Evolutionary conservation across 2,329 filamentous ascomycete species (phyloP).

Genomic region (Alternaria longipes): DNA sequence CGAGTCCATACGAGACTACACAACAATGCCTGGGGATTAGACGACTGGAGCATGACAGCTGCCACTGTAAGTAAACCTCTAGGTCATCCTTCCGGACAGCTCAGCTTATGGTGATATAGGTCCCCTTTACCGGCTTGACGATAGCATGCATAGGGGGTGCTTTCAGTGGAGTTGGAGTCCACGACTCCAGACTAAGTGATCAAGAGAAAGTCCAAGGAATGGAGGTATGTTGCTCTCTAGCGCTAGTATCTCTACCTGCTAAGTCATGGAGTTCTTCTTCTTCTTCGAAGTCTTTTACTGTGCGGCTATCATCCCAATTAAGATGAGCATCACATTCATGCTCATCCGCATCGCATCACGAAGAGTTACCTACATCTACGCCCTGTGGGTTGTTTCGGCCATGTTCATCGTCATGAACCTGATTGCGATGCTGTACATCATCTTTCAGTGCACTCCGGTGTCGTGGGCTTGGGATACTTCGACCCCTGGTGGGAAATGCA

Average conservation of each 20-base stretch:
- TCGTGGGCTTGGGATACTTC: constrained; percentile 19
- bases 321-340: constrained; percentile 21
- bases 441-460: constrained; percentile 15
- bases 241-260: neutral
- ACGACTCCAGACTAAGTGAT: constrained; percentile 3
- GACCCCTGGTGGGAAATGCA: constrained; percentile 15
- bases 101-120: neutral
- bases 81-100: neutral
- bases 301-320: constrained; percentile 16
- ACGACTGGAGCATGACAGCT: constrained; percentile 18
- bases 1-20: constrained; percentile 18
- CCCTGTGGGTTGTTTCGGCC: constrained; percentile 11
- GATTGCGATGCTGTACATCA: constrained; percentile 17
- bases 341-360: constrained; percentile 16
- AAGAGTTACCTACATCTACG: constrained; percentile 10
- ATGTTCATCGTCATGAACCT: constrained; percentile 19
- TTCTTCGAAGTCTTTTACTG: constrained; percentile 18
- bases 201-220: constrained; percentile 11
- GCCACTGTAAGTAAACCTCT: constrained; percentile 4
- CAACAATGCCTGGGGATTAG: constrained; percentile 16
- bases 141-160: constrained; percentile 17
- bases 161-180: constrained; percentile 15
- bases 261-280: constrained; percentile 12
- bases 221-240: constrained; percentile 7
- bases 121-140: constrained; percentile 16